phyloP scores from a whole-genome alignment of 2,329 filamentous ascomycete genomes.

The Parastagonospora nodorum region DNA sequence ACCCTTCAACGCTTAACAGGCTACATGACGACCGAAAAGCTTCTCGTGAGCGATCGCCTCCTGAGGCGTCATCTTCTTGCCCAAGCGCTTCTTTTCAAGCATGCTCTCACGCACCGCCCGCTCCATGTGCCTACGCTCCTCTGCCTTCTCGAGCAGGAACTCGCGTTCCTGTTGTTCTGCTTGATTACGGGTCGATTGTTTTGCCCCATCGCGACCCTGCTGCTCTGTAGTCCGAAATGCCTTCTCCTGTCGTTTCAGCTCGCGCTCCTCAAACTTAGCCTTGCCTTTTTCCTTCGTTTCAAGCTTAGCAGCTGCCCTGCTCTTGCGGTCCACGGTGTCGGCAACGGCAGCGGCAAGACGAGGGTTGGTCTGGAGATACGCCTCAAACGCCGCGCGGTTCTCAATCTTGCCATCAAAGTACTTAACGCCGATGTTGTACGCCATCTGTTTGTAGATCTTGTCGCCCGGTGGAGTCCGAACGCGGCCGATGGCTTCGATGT shows the following conservation, averaged over 20 bases:
- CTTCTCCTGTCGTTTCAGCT: too few relatives aligned
- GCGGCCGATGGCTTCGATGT: conserved; percentile 4
- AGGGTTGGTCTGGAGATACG: conserved; percentile 1
- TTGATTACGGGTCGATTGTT: too few relatives aligned
- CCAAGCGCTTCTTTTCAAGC: not conserved
- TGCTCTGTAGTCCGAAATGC: too few relatives aligned
- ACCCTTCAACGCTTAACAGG: too few relatives aligned
- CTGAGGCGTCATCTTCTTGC: not conserved
- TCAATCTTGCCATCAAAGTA: conserved; percentile 1
- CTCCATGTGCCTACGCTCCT: not conserved
- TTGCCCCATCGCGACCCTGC: too few relatives aligned
- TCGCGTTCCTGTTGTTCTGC: too few relatives aligned
- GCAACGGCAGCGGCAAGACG: not conserved
- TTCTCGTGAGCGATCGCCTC: not conserved
- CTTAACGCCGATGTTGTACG: conserved; percentile 1
- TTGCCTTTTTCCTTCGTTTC: not conserved
- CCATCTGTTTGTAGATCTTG: conserved; percentile 10
- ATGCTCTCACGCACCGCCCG: not conserved
- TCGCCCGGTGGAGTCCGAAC: conserved; percentile 1
- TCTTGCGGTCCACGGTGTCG: not conserved
- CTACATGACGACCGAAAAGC: not conserved
- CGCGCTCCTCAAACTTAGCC: too few relatives aligned
- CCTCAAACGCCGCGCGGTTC: not conserved
- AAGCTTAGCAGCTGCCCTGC: too few relatives aligned
- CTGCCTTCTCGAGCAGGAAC: too few relatives aligned